Percentiles rank a stretch among this genome's conserved stretches.
Evolutionary conservation across 2,329 filamentous ascomycete genomes (phyloP).

Genomic region (Pseudogymnoascus sp.): DNA sequence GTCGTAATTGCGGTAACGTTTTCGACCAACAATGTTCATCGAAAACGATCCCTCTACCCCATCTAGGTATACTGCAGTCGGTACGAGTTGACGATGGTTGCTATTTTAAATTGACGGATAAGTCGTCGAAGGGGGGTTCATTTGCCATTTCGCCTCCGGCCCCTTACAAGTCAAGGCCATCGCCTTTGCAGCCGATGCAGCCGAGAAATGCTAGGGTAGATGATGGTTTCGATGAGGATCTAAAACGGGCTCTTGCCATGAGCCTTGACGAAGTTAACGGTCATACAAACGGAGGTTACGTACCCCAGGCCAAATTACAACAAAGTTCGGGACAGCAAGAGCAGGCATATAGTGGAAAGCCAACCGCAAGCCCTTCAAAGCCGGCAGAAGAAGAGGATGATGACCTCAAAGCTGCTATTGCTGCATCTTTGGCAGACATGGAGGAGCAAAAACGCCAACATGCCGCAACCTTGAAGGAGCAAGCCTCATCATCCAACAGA

Average conservation of each 20-base stretch:
- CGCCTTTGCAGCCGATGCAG: conserved; percentile 53
- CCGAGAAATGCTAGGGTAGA: conserved; percentile 82
- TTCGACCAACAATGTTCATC: conserved; percentile 93
- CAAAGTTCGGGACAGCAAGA: conserved; percentile 27
- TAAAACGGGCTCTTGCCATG: conserved; percentile 92
- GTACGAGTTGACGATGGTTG: conserved; percentile 96
- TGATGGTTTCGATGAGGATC: conserved; percentile 85
- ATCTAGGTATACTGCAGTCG: conserved; percentile 82
- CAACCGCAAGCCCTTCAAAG: conserved; percentile 33
- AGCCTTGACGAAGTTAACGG: conserved; percentile 86
- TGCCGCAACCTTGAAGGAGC: conserved; percentile 72
- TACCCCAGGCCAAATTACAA: conserved; percentile 50
- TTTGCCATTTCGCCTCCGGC: conserved; percentile 36
- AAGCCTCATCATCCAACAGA: conserved; percentile 47
- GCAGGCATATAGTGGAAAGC: conserved; percentile 26
- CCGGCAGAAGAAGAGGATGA: conserved; percentile 78
- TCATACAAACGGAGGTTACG: conserved; percentile 54
- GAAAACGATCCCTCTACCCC: conserved; percentile 80
- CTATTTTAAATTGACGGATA: conserved; percentile 79
- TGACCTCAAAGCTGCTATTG: conserved; percentile 89
- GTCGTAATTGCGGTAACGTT: conserved; percentile 93
- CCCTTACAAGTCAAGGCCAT: conserved; percentile 53
- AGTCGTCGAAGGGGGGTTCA: conserved; percentile 41
- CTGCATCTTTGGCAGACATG: conserved; percentile 90
- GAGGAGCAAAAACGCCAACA: conserved; percentile 95